Evolutionary conservation across 139 green algal genomes (phyloP), one percentile per base, ranked within the genome.

Genomic region (Desmodesmus armatus): DNA sequence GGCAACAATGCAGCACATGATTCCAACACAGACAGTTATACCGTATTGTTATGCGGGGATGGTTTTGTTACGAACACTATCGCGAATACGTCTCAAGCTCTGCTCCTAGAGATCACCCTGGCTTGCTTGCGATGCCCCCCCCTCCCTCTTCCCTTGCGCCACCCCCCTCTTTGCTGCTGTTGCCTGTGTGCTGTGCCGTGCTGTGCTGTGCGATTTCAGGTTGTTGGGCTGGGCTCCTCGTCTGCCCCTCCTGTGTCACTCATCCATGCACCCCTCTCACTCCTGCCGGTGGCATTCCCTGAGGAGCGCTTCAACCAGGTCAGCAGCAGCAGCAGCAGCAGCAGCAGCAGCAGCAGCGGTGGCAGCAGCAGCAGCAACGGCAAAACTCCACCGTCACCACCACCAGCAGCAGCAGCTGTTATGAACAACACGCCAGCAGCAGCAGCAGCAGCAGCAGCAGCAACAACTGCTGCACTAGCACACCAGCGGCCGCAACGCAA

Each of bases 251-350:
- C 85, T 3, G 75, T 66, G 9, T 88, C 90, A 2, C 73, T 92
- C 5, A 87, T 97, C 15, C 96, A 98, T 83, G 97, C 96, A 3
- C 97, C 97, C 0, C 53, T 99, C 51, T 87, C 96, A 0, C 83
- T 98, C 15, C 78, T 95, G 55, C 97, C 97, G 1, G 92, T 95
- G n/a, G 86, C 95, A 0, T 98, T 98, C 82, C 97, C 97, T 0
- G 49, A 72, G 7, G 62, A 83, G 3, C 74, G 83, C 0, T 96
- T 96, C 74, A 25, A 88, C 47, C 73, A 92, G 69, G 91, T 90
- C 60, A 69, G 60, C 17, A 31, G 71, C 41, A 65, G 37, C 51
- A 39, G 31, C 33, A 43, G 6, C 33, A 75, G 66, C 7, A 19
- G 6, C 66, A 75, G 66, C 29, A 33, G 62, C 62, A 71, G 62